Percentiles rank a stretch among this genome's conserved stretches.
These are phyloP conservation scores for Nannochloris sp. DNA, from an alignment of 139 green algal genomes.

Conservation along the genomic window DNA sequence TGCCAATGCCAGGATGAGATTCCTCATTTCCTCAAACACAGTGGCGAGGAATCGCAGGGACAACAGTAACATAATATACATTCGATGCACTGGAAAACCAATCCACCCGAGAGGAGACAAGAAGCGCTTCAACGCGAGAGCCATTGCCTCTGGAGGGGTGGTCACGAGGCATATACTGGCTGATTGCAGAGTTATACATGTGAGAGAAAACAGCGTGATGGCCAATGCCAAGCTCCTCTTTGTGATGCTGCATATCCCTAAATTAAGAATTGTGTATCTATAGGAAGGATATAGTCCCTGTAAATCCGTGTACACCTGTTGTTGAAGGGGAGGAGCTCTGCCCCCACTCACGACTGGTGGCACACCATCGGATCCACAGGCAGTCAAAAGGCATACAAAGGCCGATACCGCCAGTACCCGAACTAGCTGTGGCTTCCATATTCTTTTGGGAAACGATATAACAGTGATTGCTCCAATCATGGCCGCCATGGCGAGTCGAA, in stretches of 20 bases:
- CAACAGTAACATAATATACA: constrained; percentile 27
- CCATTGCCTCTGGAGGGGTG: constrained; percentile 27
- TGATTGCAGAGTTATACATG: constrained; percentile 24
- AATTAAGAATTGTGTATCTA: constrained; percentile 22
- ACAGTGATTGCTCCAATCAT: constrained; percentile 4
- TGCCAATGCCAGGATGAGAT: constrained; percentile 28
- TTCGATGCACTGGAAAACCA: constrained; percentile 13
- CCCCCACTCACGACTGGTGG: constrained; percentile 15
- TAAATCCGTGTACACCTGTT: background rate
- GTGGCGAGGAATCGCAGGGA: constrained; percentile 29
- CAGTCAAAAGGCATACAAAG: constrained; percentile 21
- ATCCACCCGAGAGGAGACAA: constrained; percentile 22
- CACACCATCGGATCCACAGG: background rate
- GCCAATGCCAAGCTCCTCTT: constrained; percentile 23
- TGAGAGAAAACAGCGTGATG: constrained; percentile 12
- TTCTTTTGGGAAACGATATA: constrained; percentile 11
- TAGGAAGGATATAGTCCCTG: constrained; percentile 12
- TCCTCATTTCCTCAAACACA: constrained; percentile 30
- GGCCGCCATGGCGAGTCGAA: constrained; percentile 6
- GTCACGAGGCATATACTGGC: constrained; percentile 32
- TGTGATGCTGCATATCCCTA: constrained; percentile 23
- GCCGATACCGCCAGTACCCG: constrained; percentile 16
- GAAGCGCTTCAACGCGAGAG: constrained; percentile 10
- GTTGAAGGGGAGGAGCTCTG: background rate
- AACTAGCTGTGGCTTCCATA: constrained; percentile 24